Evolutionary conservation across 225 moss, liverwort and hornwort genomes (phyloP), one percentile per base, ranked within the genome.

Genomic region (Takakia lepidozioides): DNA sequence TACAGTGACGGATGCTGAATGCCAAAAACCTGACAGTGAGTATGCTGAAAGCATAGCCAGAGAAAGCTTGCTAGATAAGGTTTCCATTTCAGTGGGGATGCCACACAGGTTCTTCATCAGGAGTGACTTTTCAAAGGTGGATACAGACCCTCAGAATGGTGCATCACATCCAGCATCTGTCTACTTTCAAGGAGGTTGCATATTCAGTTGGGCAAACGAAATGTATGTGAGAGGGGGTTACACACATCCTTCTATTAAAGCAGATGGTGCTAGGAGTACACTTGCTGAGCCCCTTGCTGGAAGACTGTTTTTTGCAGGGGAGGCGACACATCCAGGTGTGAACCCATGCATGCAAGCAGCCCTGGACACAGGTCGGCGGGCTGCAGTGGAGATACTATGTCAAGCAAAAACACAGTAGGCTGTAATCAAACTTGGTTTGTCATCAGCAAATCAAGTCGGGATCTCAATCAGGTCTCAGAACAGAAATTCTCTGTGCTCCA

Each of bases 341-440:
- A 88, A 93, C 66, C 85, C 92, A 4, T 88, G 88, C 48, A 57
- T 93, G 63, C 92, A 93, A 78, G 82, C 83, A 34, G 92, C 92
- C 38, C 67, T 93, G 16, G 88, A 93, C 46, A 85, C 88, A 18
- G 92, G 88, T 38, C 68, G 72, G 42, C 80, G 83, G 55, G 88
- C 88, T 30, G 85, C 88, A 26, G 51, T 51, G 61, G 72, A 87
- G 62, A 56, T 92, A 20, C 56, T 87, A 0, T 53, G 28, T 47
- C 50, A 60, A 13, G 50, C 8, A 59, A 25, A 62, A 41, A 25
- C n/a, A 9, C 46, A 60, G 60, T 63, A 63, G 50, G 59, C 43
- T 79, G 70, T 74, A 43, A 73, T n/a, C n/a, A n/a, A n/a, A n/a
- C n/a, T n/a, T n/a, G n/a, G n/a, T n/a, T n/a, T n/a, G n/a, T n/a